Percentiles rank a stretch among this genome's conserved stretches.
These are phyloP conservation scores for Zygosaccharomyces gambellarensis DNA, from an alignment of 805 yeast genomes.

Conservation along the genomic window DNA sequence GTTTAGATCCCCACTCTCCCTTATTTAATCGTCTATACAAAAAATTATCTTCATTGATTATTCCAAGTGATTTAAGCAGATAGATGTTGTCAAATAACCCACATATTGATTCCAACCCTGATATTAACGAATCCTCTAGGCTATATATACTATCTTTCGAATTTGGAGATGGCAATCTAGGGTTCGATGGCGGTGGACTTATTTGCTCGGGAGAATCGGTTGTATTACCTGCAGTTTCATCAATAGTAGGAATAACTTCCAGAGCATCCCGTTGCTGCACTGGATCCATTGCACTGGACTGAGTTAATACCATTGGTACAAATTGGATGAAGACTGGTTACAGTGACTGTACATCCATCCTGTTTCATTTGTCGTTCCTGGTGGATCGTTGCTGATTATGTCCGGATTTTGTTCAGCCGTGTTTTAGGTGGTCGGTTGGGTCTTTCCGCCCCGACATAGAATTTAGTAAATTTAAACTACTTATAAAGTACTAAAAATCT, in stretches of 20 bases:
- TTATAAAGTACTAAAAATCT: too few species aligned
- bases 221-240: background rate
- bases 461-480: background rate
- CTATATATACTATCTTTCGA: background rate
- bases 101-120: slow-evolving; percentile 23
- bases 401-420: background rate
- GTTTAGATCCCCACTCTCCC: slow-evolving; percentile 27
- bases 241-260: background rate
- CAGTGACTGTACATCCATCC: background rate
- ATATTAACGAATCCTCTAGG: slow-evolving; percentile 20
- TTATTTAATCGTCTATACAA: slow-evolving; percentile 25
- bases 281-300: background rate
- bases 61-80: slow-evolving; percentile 27
- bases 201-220: background rate
- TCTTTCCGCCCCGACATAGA: background rate
- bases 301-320: background rate
- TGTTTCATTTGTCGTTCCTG: background rate
- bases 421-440: background rate
- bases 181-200: background rate
- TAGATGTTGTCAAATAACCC: slow-evolving; percentile 28
- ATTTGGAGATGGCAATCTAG: background rate
- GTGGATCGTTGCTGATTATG: background rate
- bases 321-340: background rate
- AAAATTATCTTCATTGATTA: slow-evolving; percentile 24
- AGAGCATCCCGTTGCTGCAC: background rate